These are phyloP conservation scores for Poronia punctata DNA, from an alignment of 495 filamentous ascomycete genomes.

Conservation along the genomic window DNA sequence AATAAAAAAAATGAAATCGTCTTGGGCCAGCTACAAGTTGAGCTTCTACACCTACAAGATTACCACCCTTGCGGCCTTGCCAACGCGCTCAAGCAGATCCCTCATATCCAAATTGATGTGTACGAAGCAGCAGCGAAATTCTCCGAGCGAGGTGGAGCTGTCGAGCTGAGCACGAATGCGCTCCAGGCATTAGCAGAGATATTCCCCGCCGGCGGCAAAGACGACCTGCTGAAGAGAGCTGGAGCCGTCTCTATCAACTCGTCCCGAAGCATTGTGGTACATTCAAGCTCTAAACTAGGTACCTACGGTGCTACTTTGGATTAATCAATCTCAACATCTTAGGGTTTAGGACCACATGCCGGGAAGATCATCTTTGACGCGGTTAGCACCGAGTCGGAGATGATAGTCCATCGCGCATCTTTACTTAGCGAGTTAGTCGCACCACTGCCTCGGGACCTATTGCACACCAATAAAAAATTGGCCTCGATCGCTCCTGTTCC, in stretches of 20 bases:
- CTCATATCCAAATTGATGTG: slow-evolving; percentile 16
- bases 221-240: neutral
- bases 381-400: neutral
- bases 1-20: no score
- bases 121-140: slow-evolving; percentile 18
- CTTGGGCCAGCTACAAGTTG: no score
- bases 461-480: slow-evolving; percentile 7
- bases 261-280: slow-evolving; percentile 2
- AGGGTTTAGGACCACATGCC: slow-evolving; percentile 6
- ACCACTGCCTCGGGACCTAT: slow-evolving; percentile 2
- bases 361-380: slow-evolving; percentile 6
- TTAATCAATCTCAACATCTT: neutral
- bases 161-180: slow-evolving; percentile 13
- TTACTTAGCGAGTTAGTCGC: slow-evolving; percentile 9
- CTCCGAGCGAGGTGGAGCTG: slow-evolving; percentile 19
- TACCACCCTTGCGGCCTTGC: no score
- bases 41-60: no score
- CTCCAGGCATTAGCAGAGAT: slow-evolving; percentile 3
- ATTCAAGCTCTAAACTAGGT: neutral
- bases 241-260: slow-evolving; percentile 1
- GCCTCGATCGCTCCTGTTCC: neutral
- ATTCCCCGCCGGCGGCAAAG: neutral
- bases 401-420: slow-evolving; percentile 10
- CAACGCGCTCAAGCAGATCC: slow-evolving; percentile 12
- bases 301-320: neutral